Evolutionary conservation across 192 early-diverging fungal species (phyloP), one percentile per base, ranked within the genome.

Genomic region (Coemansia sp.): DNA sequence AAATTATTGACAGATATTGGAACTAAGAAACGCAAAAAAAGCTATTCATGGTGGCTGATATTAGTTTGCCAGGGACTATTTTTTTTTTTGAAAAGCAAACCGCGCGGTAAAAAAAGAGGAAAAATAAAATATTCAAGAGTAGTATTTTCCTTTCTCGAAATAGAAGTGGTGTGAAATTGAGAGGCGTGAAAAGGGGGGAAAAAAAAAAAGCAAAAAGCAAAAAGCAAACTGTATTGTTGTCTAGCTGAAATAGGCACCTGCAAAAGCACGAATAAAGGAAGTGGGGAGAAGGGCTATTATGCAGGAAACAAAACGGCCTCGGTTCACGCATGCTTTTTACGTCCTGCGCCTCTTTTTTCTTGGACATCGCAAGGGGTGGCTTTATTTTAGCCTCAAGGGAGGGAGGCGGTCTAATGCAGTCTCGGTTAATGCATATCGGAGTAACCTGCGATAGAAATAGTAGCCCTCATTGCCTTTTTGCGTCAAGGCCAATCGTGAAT

Each of bases 351-450:
- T 55, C 51, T n/a, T 55, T 31, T 31, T 28, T 55, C 28, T 55
- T 14, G 21, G 51, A 55, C 48, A 26, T 31, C 26, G 3, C 48
- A 50, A 8, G 26, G 1, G 48, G 48, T 50, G 48, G 48, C 48
- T 50, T 50, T 50, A 50, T 50, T 50, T 50, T 50, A 50, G 48
- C 48, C 48, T 50, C 11, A 39, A n/a, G n/a, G n/a, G n/a, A 10
- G 42, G 45, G 21, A 48, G 45, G 23, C 23, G 48, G 23, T 50
- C 23, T 26, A 3, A 23, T 9, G 48, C n/a, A 9, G 23, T 50
- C 48, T 50, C 48, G 48, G 23, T 28, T 50, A 50, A 50, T 50
- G 48, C 48, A 50, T 50, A 10, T 10, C 48, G 9, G 48, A 50
- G 48, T 50, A 50, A 26, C 48, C 48, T 10, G 10, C 48, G 18